Conservation (phyloP, 1,284 basidiomycete species). For the Cryptococcus sp. region DNA sequence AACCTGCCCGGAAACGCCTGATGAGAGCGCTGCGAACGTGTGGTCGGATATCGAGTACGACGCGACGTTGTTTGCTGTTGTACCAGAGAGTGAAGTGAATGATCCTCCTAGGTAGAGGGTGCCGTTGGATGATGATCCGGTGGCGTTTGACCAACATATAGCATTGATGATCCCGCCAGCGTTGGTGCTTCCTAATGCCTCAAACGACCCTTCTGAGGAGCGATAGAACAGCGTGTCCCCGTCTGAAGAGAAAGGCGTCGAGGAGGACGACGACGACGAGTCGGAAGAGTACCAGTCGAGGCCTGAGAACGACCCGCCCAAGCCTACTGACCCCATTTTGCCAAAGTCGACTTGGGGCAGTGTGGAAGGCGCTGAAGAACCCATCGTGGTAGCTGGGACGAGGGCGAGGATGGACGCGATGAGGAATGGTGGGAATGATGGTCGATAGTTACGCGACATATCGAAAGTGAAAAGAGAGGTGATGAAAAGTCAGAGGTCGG, state of each 20-base stretch:
- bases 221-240: constrained; percentile 43
- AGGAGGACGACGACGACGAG: constrained; percentile 35
- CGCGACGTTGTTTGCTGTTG: constrained; percentile 36
- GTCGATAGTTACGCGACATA: constrained; percentile 1
- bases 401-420: constrained; percentile 18
- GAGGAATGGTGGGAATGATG: constrained; percentile 14
- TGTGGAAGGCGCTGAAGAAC: constrained; percentile 57
- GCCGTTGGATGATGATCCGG: constrained; percentile 28
- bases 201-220: constrained; percentile 25
- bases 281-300: constrained; percentile 59
- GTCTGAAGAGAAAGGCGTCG: constrained; percentile 32
- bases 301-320: constrained; percentile 82
- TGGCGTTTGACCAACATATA: constrained; percentile 39
- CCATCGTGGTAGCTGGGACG: constrained; percentile 27
- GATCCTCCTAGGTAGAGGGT: constrained; percentile 47
- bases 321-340: constrained; percentile 83
- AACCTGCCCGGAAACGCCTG: constrained; percentile 65
- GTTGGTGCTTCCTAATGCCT: constrained; percentile 40
- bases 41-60: constrained; percentile 33
- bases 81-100: constrained; percentile 39
- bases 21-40: constrained; percentile 26
- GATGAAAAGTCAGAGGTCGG: not conserved
- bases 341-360: constrained; percentile 83
- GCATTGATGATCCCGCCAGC: constrained; percentile 44
- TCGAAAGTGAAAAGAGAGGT: not conserved